Conservation (phyloP, 2,329 filamentous ascomycete species). For the Claviceps arundinis region DNA sequence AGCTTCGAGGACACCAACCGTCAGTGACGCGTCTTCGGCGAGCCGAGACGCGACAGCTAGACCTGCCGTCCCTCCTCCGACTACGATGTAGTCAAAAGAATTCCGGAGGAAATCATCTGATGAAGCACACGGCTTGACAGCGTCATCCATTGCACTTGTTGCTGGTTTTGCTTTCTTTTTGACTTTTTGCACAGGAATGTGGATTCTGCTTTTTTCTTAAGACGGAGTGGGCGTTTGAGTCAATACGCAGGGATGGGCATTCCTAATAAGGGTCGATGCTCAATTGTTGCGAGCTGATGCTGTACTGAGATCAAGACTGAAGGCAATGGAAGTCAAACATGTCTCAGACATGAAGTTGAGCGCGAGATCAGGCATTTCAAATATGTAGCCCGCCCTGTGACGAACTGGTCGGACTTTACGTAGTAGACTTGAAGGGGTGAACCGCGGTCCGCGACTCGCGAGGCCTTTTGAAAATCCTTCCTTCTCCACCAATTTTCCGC, state of each 20-base stretch:
- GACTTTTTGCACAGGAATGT: no score
- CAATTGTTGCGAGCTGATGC: not conserved
- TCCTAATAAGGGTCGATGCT: not conserved
- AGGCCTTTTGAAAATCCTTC: no score
- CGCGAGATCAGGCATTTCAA: not conserved
- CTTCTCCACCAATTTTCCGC: no score
- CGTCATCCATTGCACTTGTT: not conserved
- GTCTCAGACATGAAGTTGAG: not conserved
- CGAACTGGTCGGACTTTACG: no score
- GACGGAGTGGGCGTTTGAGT: not conserved
- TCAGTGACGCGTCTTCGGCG: conserved; percentile 21
- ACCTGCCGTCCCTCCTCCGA: conserved; percentile 42
- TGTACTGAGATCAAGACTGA: not conserved
- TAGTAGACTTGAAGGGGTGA: no score
- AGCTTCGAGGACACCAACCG: conserved; percentile 20
- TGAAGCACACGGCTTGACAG: not conserved
- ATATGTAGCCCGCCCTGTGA: no score
- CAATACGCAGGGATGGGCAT: not conserved
- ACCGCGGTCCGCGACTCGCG: no score
- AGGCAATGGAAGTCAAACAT: not conserved
- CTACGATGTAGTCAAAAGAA: conserved; percentile 25
- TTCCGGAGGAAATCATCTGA: conserved; percentile 13
- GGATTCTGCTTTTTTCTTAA: not conserved
- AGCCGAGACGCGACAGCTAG: conserved; percentile 36
- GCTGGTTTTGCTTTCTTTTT: no score